Evolutionary conservation across 1,284 basidiomycete species (phyloP).

Genomic region (Cryptococcus sp.): DNA sequence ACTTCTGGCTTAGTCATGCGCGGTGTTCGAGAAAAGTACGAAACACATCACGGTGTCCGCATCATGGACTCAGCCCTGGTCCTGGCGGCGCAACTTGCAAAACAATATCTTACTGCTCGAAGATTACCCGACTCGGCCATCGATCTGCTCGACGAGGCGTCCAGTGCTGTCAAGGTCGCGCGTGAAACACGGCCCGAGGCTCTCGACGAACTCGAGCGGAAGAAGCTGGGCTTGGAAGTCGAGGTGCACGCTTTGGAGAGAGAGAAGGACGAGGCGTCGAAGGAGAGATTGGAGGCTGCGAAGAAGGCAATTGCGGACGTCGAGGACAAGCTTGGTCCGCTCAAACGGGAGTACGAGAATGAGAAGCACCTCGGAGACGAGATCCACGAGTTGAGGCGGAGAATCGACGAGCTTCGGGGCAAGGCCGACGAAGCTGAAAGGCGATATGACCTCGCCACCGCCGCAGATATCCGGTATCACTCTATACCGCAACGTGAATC

Average conservation of each 20-base stretch:
- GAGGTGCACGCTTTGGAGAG: conserved; percentile 94
- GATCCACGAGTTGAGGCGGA: conserved; percentile 74
- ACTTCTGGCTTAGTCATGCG: conserved; percentile 58
- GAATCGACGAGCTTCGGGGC: conserved; percentile 86
- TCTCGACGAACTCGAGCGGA: conserved; percentile 90
- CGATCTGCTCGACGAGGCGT: conserved; percentile 88
- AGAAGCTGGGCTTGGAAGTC: conserved; percentile 89
- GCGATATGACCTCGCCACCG: conserved; percentile 77
- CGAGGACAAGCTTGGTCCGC: conserved; percentile 85
- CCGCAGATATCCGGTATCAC: conserved; percentile 88
- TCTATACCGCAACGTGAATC: conserved; percentile 88
- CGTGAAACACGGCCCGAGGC: conserved; percentile 93
- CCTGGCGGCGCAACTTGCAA: conserved; percentile 85
- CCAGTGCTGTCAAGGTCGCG: conserved; percentile 76
- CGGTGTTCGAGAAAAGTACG: conserved; percentile 78
- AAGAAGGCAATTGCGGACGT: conserved; percentile 80
- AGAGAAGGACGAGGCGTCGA: conserved; percentile 87
- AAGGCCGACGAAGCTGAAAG: conserved; percentile 95
- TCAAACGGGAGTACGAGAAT: conserved; percentile 84
- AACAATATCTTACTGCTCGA: conserved; percentile 87
- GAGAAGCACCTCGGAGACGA: conserved; percentile 86
- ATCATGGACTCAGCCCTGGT: conserved; percentile 91
- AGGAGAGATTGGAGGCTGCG: conserved; percentile 77
- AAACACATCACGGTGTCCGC: conserved; percentile 79
- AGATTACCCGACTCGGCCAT: conserved; percentile 88